These are phyloP conservation scores for Lepraria neglecta DNA, from an alignment of 495 filamentous ascomycete genomes.

Conservation along the genomic window DNA sequence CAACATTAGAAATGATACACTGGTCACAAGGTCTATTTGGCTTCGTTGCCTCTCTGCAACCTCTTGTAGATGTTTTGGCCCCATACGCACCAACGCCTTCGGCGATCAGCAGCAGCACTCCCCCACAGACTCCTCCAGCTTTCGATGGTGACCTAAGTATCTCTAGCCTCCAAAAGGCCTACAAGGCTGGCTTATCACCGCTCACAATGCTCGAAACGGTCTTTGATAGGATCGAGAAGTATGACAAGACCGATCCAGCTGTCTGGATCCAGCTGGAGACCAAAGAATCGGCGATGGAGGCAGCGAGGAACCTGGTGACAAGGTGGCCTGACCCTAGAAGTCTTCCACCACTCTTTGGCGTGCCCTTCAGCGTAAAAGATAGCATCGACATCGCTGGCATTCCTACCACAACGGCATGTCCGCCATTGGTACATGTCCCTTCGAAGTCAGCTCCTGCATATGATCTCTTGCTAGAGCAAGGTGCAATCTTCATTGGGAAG, in stretches of 20 bases:
- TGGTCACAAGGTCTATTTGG: conserved; percentile 47
- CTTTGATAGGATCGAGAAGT: conserved; percentile 40
- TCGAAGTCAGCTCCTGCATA: conserved; percentile 37
- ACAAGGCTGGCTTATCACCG: conserved; percentile 40
- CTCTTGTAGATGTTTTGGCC: conserved; percentile 30
- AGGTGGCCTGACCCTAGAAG: conserved; percentile 40
- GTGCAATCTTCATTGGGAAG: conserved; percentile 60
- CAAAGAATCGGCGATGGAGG: conserved; percentile 35
- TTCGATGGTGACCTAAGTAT: conserved; percentile 41
- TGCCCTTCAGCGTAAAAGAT: conserved; percentile 62
- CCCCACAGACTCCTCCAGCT: conserved; percentile 32
- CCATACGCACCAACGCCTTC: conserved; percentile 16
- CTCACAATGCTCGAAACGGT: conserved; percentile 37
- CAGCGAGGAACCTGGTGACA: conserved; percentile 39
- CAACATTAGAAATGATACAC: conserved; percentile 41
- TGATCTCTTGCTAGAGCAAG: conserved; percentile 36
- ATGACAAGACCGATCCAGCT: conserved; percentile 43
- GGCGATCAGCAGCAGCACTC: conserved; percentile 20
- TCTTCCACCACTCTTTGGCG: conserved; percentile 54
- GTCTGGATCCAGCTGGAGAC: conserved; percentile 49
- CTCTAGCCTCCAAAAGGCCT: conserved; percentile 34
- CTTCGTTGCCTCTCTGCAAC: conserved; percentile 38
- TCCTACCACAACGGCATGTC: conserved; percentile 55
- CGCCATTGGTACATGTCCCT: conserved; percentile 46
- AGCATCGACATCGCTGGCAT: conserved; percentile 54